Conservation (phyloP, 1,284 basidiomycete genomes). For the Apiotrichum sp. region DNA sequence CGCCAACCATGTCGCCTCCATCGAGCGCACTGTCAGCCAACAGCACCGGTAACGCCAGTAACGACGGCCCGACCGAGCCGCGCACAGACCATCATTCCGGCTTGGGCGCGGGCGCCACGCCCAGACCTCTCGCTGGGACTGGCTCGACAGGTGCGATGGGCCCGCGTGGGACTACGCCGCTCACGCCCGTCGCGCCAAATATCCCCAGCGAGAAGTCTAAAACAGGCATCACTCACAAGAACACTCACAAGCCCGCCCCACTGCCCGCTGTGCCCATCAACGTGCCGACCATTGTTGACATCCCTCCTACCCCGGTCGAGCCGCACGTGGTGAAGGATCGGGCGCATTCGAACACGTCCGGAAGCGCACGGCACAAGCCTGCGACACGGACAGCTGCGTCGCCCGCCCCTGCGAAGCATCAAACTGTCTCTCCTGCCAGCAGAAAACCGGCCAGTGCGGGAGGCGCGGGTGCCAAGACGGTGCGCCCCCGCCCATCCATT, state of each 20-base stretch:
- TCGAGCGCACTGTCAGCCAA: no score
- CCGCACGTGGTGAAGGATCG: not conserved
- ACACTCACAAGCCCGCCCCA: not conserved
- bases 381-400: no score
- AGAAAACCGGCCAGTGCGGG: no score
- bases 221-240: not conserved
- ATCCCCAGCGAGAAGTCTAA: not conserved
- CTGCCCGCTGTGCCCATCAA: not conserved
- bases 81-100: not conserved
- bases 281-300: not conserved
- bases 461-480: not conserved
- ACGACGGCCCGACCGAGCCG: not conserved
- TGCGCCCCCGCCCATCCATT: not conserved
- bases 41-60: no score
- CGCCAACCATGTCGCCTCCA: not conserved
- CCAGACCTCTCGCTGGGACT: no score
- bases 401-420: no score
- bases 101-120: no score
- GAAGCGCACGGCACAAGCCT: no score
- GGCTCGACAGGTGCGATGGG: not conserved
- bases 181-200: conserved; percentile 1
- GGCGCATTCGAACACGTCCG: not conserved
- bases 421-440: no score
- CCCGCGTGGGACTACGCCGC: not conserved
- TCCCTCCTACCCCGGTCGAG: conserved; percentile 1